A percentile compares a stretch with the other conserved stretches of the same genome.
These are phyloP conservation scores for Metschnikowia kofuensis DNA, from an alignment of 805 yeast genomes.

Conservation along the genomic window DNA sequence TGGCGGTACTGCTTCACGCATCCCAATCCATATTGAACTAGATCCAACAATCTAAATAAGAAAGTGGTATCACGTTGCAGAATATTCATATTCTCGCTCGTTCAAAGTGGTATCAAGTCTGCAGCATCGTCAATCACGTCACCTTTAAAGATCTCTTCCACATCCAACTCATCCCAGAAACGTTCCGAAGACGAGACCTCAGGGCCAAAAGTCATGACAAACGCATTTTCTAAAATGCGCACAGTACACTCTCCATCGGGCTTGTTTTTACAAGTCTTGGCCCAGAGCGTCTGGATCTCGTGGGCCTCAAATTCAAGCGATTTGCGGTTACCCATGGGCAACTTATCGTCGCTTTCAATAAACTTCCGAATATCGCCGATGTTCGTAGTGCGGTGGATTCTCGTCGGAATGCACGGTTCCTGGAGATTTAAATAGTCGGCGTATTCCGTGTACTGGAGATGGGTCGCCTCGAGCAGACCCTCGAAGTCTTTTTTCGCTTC, in stretches of 20 bases:
- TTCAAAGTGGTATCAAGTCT: neutral
- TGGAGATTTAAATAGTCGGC: conserved; percentile 8
- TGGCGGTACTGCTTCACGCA: too few relatives aligned
- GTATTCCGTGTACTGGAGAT: conserved; percentile 6
- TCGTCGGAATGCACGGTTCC: conserved; percentile 3
- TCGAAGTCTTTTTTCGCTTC: neutral
- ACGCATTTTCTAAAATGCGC: conserved; percentile 16
- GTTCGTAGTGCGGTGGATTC: conserved; percentile 16
- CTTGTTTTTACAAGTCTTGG: conserved; percentile 1
- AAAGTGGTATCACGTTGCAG: too few relatives aligned
- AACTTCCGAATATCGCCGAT: conserved; percentile 10
- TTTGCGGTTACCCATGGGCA: conserved; percentile 17
- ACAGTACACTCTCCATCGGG: conserved; percentile 5
- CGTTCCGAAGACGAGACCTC: conserved; percentile 3
- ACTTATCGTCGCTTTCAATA: conserved; percentile 6
- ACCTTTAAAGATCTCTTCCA: conserved; percentile 8
- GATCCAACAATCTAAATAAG: too few relatives aligned
- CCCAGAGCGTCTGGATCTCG: conserved; percentile 8
- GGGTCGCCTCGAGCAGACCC: neutral
- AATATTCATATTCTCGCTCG: neutral
- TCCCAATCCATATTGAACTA: too few relatives aligned
- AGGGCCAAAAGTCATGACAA: conserved; percentile 15
- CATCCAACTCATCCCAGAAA: conserved; percentile 17
- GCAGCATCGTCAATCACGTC: conserved; percentile 1
- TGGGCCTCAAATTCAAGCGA: conserved; percentile 16